phyloP scores from a whole-genome alignment of 2,329 filamentous ascomycete species.

The Mariannaea elegans region DNA sequence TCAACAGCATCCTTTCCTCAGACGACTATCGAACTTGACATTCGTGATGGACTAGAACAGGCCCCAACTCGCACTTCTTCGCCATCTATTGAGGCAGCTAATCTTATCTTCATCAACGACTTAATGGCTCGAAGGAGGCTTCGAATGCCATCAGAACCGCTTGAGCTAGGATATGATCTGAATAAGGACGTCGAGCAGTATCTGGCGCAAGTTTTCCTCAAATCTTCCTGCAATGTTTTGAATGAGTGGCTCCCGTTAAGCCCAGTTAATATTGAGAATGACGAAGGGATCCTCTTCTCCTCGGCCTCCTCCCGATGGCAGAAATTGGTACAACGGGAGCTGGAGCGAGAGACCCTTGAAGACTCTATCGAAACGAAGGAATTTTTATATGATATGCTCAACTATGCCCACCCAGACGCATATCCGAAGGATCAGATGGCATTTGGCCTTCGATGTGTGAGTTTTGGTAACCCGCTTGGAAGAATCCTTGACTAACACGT shows the following conservation, averaged over 20 bases:
- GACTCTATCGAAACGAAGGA: not conserved
- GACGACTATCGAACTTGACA: slow-evolving; percentile 20
- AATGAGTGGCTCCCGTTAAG: slow-evolving; percentile 44
- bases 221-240: slow-evolving; percentile 32
- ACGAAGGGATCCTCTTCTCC: slow-evolving; percentile 42
- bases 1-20: slow-evolving; percentile 24
- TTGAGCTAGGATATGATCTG: slow-evolving; percentile 37
- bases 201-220: slow-evolving; percentile 24
- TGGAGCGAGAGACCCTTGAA: slow-evolving; percentile 36
- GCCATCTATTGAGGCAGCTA: not conserved
- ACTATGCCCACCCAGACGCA: not conserved
- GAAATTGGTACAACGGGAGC: slow-evolving; percentile 36
- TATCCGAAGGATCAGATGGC: not conserved
- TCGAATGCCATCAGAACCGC: slow-evolving; percentile 31
- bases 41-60: not conserved
- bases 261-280: slow-evolving; percentile 30
- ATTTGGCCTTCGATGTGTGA: slow-evolving; percentile 19
- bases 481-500: not conserved
- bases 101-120: slow-evolving; percentile 1
- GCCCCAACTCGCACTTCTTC: not conserved
- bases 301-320: slow-evolving; percentile 30
- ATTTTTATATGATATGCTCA: not conserved
- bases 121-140: slow-evolving; percentile 15
- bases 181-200: slow-evolving; percentile 36
- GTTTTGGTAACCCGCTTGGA: not conserved